Conservation (phyloP, 2,329 filamentous ascomycete species). For the Pestalotiopsis fici region DNA sequence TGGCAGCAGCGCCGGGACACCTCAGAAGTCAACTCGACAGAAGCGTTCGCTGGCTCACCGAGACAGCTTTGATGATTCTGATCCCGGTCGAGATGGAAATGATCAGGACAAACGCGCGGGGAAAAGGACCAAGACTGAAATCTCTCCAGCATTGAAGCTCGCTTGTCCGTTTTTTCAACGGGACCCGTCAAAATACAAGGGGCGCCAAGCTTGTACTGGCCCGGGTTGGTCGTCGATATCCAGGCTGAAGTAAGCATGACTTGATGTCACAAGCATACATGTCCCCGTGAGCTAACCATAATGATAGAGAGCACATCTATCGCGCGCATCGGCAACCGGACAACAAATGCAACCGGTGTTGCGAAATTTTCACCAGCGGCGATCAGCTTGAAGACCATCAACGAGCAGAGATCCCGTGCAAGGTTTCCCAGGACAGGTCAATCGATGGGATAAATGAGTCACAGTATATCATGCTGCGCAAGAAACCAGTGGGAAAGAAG, state of each 20-base stretch:
- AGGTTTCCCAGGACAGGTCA: background rate
- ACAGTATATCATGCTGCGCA: conserved; percentile 5
- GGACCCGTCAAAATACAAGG: background rate
- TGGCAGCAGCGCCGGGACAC: background rate
- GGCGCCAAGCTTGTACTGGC: conserved; percentile 9
- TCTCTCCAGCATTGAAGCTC: background rate
- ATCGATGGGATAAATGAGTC: conserved; percentile 4
- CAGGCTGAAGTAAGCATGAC: conserved; percentile 5
- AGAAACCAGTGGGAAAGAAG: conserved; percentile 4
- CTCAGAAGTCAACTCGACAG: background rate
- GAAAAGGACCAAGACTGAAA: background rate
- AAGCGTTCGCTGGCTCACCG: conserved; percentile 1
- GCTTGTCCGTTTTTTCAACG: conserved; percentile 12
- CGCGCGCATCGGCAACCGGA: conserved; percentile 3
- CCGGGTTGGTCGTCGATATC: conserved; percentile 4
- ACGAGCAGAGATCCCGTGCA: conserved; percentile 5
- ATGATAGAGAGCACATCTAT: conserved; percentile 12
- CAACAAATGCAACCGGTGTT: conserved; percentile 10
- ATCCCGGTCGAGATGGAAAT: conserved; percentile 6
- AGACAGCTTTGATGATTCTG: conserved; percentile 6
- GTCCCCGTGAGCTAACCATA: background rate
- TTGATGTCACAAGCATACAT: too few species aligned
- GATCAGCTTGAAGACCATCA: conserved; percentile 6
- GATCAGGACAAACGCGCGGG: background rate
- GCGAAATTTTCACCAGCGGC: background rate